Conservation (phyloP, 2,329 filamentous ascomycete genomes). For the Ceratocystis variospora region DNA sequence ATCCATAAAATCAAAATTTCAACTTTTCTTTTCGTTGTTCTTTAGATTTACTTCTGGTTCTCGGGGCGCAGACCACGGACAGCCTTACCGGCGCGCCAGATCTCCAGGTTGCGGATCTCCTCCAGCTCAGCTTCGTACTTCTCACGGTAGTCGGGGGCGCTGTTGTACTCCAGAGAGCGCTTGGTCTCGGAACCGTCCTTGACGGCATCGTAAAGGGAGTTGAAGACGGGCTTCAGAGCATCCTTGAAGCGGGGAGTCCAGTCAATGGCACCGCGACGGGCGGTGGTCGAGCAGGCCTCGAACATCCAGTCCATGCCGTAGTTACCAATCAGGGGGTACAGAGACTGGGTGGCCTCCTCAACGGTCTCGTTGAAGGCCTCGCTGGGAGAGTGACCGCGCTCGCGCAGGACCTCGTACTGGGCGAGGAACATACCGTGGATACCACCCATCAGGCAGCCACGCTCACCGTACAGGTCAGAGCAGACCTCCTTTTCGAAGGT, state of each 20-base stretch:
- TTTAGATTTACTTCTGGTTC: constrained; percentile 56
- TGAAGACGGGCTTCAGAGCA: constrained; percentile 96
- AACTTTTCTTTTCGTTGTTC: background rate
- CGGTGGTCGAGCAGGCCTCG: constrained; percentile 97
- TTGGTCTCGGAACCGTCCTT: constrained; percentile 85
- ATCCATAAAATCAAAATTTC: constrained; percentile 7
- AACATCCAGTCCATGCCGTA: constrained; percentile 99
- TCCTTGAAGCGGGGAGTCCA: constrained; percentile 97
- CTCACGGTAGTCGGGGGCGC: constrained; percentile 87
- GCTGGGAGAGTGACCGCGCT: constrained; percentile 91
- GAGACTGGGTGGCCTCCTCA: constrained; percentile 94
- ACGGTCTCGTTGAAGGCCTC: constrained; percentile 99
- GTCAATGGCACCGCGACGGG: constrained; percentile 95
- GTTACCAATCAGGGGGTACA: constrained; percentile 94
- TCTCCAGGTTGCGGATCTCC: constrained; percentile 95
- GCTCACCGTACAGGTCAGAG: constrained; percentile 99
- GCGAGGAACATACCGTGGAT: constrained; percentile 99
- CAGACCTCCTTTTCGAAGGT: constrained; percentile 99
- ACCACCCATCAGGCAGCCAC: constrained; percentile 98
- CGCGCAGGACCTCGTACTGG: constrained; percentile 98
- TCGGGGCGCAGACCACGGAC: constrained; percentile 78
- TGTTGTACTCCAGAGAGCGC: constrained; percentile 94
- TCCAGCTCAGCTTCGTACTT: constrained; percentile 97
- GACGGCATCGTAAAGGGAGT: constrained; percentile 89
- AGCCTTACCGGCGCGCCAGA: constrained; percentile 97